Evolutionary conservation across 1,139 yeast species (phyloP).

Genomic region (Candida dubliniensis): DNA sequence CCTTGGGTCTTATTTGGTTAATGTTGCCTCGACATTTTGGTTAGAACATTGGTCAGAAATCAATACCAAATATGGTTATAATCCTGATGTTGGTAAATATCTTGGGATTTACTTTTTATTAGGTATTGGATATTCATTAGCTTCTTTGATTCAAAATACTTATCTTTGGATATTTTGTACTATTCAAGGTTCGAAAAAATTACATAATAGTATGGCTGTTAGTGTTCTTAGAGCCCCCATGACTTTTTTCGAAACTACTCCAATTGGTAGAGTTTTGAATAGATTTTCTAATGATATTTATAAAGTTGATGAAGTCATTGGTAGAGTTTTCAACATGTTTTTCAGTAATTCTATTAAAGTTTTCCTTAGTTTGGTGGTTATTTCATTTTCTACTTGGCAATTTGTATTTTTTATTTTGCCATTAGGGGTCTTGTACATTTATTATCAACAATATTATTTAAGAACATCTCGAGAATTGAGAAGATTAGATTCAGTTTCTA

Average conservation of each 20-base stretch:
- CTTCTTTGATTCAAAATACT: slow-evolving; percentile 66
- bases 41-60: slow-evolving; percentile 96
- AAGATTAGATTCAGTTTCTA: slow-evolving; percentile 88
- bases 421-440: slow-evolving; percentile 66
- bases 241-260: slow-evolving; percentile 97
- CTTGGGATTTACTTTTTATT: slow-evolving; percentile 73
- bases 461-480: slow-evolving; percentile 91
- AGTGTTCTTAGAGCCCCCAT: slow-evolving; percentile 90
- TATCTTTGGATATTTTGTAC: slow-evolving; percentile 83
- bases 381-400: slow-evolving; percentile 86
- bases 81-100: slow-evolving; percentile 69
- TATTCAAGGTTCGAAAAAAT: slow-evolving; percentile 73
- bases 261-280: slow-evolving; percentile 90
- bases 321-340: slow-evolving; percentile 82
- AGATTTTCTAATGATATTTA: slow-evolving; percentile 93
- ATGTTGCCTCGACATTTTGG: slow-evolving; percentile 72
- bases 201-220: slow-evolving; percentile 78
- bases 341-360: slow-evolving; percentile 74
- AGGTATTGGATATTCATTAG: slow-evolving; percentile 63
- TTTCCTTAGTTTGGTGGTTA: slow-evolving; percentile 77
- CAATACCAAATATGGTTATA: slow-evolving; percentile 65
- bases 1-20: slow-evolving; percentile 56
- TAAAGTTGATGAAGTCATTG: slow-evolving; percentile 85
- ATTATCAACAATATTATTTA: slow-evolving; percentile 87
- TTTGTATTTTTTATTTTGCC: slow-evolving; percentile 74